Percentiles rank a stretch among this genome's conserved stretches.
Evolutionary conservation across 148 eudicot species (phyloP).

Genomic region (Silene latifolia): DNA sequence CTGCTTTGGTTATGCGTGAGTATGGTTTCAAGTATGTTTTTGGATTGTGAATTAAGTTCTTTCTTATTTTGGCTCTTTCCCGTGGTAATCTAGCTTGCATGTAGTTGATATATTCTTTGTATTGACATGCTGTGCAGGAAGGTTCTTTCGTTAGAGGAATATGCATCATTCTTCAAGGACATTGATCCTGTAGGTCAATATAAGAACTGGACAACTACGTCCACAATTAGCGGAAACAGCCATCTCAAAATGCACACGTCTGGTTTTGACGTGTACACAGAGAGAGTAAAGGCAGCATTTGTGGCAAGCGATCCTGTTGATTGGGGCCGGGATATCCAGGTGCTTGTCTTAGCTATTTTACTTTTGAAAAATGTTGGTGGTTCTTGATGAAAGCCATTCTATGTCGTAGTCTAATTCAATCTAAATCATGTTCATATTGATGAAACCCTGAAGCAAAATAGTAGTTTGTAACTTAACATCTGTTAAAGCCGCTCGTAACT

Average conservation of each 20-base stretch:
- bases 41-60: not conserved
- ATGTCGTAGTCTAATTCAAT: not conserved
- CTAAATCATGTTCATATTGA: constrained; percentile 5
- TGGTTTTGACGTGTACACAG: constrained; percentile 23
- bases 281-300: constrained; percentile 46
- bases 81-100: not conserved
- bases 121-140: constrained; percentile 29
- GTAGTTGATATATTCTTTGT: not conserved
- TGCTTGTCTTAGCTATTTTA: constrained; percentile 6
- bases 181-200: constrained; percentile 55
- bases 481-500: not conserved
- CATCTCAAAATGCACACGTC: constrained; percentile 15
- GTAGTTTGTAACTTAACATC: not conserved
- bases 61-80: not conserved
- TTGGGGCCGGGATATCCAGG: constrained; percentile 71
- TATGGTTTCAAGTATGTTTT: constrained; percentile 56
- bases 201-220: constrained; percentile 41
- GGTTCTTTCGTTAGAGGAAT: constrained; percentile 53
- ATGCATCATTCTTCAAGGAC: constrained; percentile 39
- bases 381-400: not conserved
- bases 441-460: not conserved
- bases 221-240: constrained; percentile 13
- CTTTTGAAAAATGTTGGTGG: not conserved
- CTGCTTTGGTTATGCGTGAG: constrained; percentile 50
- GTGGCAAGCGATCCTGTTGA: constrained; percentile 59